These are phyloP conservation scores for Solanum hybrid DNA, from an alignment of 305 asterid species.

Conservation along the genomic window DNA sequence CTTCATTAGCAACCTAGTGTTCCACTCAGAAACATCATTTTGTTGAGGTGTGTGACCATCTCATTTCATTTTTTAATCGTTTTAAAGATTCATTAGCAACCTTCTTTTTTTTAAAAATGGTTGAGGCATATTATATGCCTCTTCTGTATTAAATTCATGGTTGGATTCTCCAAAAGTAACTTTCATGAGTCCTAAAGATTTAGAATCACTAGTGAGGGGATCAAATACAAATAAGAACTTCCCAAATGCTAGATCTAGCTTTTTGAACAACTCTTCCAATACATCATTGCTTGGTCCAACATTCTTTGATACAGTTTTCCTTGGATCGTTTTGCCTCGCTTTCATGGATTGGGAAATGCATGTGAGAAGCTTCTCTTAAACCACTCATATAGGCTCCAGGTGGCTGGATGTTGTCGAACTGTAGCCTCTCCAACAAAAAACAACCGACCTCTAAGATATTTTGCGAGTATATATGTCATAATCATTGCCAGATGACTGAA, in stretches of 20 bases:
- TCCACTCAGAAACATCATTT: too few species aligned
- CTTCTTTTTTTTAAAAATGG: too few species aligned
- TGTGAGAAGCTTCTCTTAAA: slow-evolving; percentile 63
- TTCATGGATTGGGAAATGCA: slow-evolving; percentile 30
- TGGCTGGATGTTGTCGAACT: slow-evolving; percentile 62
- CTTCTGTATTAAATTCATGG: not conserved
- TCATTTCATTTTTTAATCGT: too few species aligned
- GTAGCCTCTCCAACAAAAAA: slow-evolving; percentile 83
- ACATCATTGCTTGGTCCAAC: too few species aligned
- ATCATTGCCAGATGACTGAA: slow-evolving; percentile 61
- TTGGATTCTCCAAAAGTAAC: slow-evolving; percentile 24
- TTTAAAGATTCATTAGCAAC: too few species aligned
- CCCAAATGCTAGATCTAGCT: too few species aligned
- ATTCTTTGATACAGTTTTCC: not conserved
- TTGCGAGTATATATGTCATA: slow-evolving; percentile 50
- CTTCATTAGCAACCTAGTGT: too few species aligned
- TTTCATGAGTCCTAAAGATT: slow-evolving; percentile 25
- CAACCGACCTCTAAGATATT: slow-evolving; percentile 43
- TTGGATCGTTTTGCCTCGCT: not conserved
- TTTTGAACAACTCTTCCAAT: not conserved
- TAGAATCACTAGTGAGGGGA: not conserved
- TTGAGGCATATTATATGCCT: not conserved
- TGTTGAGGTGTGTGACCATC: too few species aligned
- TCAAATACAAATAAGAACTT: not conserved
- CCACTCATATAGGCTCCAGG: slow-evolving; percentile 77